Evolutionary conservation across 257 asterid genomes (phyloP), one percentile per base, ranked within the genome.

Genomic region (Echites panduratus): DNA sequence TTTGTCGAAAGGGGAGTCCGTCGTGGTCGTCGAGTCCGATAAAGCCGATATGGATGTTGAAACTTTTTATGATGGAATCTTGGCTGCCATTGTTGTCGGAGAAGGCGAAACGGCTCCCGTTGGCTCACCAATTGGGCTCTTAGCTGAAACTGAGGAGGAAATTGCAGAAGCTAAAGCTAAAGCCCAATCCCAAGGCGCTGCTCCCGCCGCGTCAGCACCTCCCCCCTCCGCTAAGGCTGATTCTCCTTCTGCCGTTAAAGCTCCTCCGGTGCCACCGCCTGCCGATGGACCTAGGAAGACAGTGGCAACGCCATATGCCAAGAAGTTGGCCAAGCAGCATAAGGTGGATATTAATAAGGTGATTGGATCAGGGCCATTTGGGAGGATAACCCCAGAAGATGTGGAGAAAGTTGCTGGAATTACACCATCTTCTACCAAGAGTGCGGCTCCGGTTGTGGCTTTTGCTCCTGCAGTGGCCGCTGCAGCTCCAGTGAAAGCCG

Each of bases 331-430:
- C 53, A 92, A 90, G 82, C 92, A 90, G 77, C 85, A 86, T 77
- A 88, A 83, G 80, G 90, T 94, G 74, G 97, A 94, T 58, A 43
- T 94, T 7, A 78, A 22, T 44, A 87, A 88, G 73, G 77, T 91
- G 66, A 84, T 73, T 22, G 99, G 97, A 27, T 84, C 96, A 0
- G 99, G 99, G 27, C 91, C 97, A 6, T 89, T 84, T 71, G 99
- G 99, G 14, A 83, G 99, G 83, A 80, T 94, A 7, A 89, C 93
- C 44, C 88, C 97, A 0, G 93, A 86, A 80, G 99, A 94, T 81
- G 95, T 94, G 74, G 97, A 91, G 86, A 89, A 89, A 78, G 96
- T 94, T 0, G 96, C 96, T 7, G 96, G 97, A 41, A 84, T 93
- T 78, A 22, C 82, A 4, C 84, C 89, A 20, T 67, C 73, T 0